Percentiles rank a stretch among this genome's conserved stretches.
phyloP scores from a whole-genome alignment of 495 filamentous ascomycete species.

The Xylaria sp. region DNA sequence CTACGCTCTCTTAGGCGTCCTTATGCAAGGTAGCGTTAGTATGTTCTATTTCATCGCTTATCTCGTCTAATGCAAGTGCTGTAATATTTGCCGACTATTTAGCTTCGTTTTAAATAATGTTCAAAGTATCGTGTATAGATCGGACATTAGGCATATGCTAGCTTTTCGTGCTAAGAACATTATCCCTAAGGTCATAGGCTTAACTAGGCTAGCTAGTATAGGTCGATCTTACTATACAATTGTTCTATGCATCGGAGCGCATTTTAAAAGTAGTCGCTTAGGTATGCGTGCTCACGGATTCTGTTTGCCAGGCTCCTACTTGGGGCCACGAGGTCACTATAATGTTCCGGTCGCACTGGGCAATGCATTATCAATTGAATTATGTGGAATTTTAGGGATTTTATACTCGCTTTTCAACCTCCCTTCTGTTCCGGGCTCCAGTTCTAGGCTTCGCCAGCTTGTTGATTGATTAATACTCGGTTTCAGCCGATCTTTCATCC shows the following conservation, averaged over 20 bases:
- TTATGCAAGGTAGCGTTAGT: background rate
- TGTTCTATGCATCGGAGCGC: background rate
- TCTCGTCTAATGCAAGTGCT: background rate
- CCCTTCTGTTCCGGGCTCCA: too few species aligned
- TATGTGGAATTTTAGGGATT: too few species aligned
- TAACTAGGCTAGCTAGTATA: background rate
- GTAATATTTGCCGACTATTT: background rate
- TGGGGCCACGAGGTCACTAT: background rate
- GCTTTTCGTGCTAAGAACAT: background rate
- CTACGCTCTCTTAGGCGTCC: too few species aligned
- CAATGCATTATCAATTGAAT: background rate
- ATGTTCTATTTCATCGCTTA: background rate
- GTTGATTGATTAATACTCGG: background rate
- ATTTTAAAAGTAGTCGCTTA: background rate
- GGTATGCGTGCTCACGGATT: background rate
- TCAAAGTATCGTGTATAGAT: background rate
- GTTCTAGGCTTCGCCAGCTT: too few species aligned
- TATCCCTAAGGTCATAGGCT: background rate
- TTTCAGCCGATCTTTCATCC: too few species aligned
- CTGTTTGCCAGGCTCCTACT: background rate
- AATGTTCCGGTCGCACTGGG: background rate
- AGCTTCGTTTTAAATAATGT: background rate
- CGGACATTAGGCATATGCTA: background rate
- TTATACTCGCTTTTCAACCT: too few species aligned
- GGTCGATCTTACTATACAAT: background rate